These are phyloP conservation scores for Puccinia novopanici DNA, from an alignment of 1,284 basidiomycete genomes.

Conservation along the genomic window DNA sequence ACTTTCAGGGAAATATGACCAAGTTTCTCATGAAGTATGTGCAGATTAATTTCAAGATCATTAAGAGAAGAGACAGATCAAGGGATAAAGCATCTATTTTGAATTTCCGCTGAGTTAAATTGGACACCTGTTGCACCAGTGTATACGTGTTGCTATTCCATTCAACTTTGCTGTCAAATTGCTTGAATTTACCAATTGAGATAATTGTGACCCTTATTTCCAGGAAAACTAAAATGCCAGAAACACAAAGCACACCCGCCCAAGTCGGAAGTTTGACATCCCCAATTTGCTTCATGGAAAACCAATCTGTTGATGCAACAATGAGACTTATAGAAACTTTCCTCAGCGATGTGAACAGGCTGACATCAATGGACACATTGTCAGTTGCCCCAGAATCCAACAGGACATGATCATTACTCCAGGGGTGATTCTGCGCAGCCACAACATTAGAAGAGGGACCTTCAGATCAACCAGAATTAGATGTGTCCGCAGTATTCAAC, in stretches of 20 bases:
- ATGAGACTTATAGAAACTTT: background rate
- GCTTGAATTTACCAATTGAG: too few species aligned
- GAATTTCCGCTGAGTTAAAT: background rate
- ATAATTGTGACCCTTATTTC: background rate
- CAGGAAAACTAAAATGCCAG: background rate
- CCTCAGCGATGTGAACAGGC: background rate
- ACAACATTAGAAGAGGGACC: too few species aligned
- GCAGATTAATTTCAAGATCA: background rate
- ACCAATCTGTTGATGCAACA: too few species aligned
- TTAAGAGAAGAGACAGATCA: too few species aligned
- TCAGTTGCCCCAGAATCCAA: slow-evolving; percentile 19
- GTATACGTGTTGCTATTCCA: background rate
- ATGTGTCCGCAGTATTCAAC: too few species aligned
- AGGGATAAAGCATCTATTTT: background rate
- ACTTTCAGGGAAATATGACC: background rate
- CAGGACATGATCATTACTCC: background rate
- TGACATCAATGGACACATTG: slow-evolving; percentile 3
- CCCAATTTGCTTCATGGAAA: background rate
- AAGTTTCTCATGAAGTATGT: background rate
- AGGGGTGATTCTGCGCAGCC: background rate
- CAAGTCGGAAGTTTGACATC: too few species aligned
- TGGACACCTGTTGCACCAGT: background rate
- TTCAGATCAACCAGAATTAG: background rate
- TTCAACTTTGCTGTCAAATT: too few species aligned
- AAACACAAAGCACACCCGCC: too few species aligned